phyloP scores from a whole-genome alignment of 768 basidiomycete species.

The Phlegmacium glaucopus region DNA sequence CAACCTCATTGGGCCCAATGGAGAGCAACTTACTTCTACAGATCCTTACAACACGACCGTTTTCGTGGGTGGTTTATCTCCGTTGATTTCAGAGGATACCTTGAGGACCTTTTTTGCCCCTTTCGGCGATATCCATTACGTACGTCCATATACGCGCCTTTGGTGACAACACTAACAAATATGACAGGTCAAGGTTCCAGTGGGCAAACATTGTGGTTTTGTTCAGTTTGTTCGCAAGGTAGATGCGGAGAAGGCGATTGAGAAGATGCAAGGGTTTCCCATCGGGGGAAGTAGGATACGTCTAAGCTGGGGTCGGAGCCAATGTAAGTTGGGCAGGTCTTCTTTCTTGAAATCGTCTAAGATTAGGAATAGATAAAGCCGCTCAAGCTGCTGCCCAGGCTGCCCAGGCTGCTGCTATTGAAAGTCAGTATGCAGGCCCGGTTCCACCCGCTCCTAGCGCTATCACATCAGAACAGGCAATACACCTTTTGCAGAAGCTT shows the following conservation, averaged over 20 bases:
- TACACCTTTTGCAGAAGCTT: conserved; percentile 59
- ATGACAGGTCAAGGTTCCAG: conserved; percentile 87
- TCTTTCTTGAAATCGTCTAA: neutral
- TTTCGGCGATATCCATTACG: conserved; percentile 93
- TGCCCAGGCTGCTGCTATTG: conserved; percentile 71
- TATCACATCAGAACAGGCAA: conserved; percentile 60
- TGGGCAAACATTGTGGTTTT: conserved; percentile 93
- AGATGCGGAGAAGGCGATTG: conserved; percentile 90
- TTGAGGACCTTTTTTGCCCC: conserved; percentile 86
- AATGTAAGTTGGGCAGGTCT: conserved; percentile 53
- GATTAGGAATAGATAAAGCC: conserved; percentile 64
- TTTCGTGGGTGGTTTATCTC: conserved; percentile 89
- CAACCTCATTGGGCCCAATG: conserved; percentile 82
- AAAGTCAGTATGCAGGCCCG: conserved; percentile 32
- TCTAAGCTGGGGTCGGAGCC: conserved; percentile 90
- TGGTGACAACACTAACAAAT: conserved; percentile 3
- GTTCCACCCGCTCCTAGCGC: conserved; percentile 22
- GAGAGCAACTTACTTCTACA: conserved; percentile 81
- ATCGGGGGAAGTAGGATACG: conserved; percentile 90
- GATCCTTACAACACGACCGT: conserved; percentile 98
- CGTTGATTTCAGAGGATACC: conserved; percentile 88
- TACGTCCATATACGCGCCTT: conserved; percentile 33
- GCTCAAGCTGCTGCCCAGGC: conserved; percentile 87
- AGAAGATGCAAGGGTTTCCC: conserved; percentile 96
- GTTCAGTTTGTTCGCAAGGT: conserved; percentile 92